Evolutionary conservation across 1,139 yeast genomes (phyloP).

Genomic region (Geotrichum siamense): DNA sequence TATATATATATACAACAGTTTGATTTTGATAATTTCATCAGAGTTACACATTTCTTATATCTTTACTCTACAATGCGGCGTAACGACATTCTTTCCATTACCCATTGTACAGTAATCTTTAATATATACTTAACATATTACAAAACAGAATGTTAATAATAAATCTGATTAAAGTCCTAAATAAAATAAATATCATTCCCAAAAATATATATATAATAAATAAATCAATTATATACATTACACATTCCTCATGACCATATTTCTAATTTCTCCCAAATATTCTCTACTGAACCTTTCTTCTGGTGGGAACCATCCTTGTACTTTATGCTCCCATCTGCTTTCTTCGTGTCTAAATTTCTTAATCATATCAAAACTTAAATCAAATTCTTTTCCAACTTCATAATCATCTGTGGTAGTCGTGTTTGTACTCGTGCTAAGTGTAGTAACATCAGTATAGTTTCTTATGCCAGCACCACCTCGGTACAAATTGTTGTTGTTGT

Average conservation of each 20-base stretch:
- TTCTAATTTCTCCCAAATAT: slow-evolving; percentile 48
- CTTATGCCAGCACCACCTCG: slow-evolving; percentile 6
- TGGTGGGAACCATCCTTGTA: slow-evolving; percentile 47
- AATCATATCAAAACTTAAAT: slow-evolving; percentile 38
- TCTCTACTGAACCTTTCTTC: slow-evolving; percentile 39
- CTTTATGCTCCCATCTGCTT: slow-evolving; percentile 43
- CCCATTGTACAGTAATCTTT: no score
- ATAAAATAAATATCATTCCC: no score
- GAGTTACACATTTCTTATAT: no score
- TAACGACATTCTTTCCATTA: no score
- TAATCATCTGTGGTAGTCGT: slow-evolving; percentile 22
- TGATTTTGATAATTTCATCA: no score
- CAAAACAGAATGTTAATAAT: no score
- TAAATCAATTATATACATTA: no score
- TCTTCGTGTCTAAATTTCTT: slow-evolving; percentile 47
- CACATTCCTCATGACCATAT: slow-evolving; percentile 40
- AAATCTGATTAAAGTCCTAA: no score
- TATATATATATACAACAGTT: no score
- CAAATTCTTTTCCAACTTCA: slow-evolving; percentile 39
- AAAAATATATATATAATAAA: no score
- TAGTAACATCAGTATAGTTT: slow-evolving; percentile 15
- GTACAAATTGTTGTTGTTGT: slow-evolving; percentile 1
- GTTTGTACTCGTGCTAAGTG: slow-evolving; percentile 17
- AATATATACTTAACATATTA: no score
- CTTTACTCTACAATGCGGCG: no score